Base-by-base conservation (phyloP, 73 alveolate genomes). In the Paramecium octaurelia region DNA sequence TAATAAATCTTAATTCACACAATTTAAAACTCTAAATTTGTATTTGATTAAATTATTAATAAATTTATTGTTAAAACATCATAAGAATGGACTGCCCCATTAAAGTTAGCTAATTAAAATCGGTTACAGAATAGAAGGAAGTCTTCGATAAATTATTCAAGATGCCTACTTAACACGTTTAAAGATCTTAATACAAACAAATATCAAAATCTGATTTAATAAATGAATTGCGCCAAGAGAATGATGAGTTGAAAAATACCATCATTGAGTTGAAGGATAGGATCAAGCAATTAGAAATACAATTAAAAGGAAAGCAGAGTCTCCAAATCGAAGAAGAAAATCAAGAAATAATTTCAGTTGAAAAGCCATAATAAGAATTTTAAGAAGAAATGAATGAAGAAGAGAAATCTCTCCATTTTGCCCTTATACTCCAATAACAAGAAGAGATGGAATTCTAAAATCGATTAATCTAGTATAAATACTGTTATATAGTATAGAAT, bases 211-310 rank as follows among this genome's bases (percentile, higher is more conserved):
- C 23, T 31, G 87, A 73, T 73, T 36, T 73, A 73, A 73, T 36
- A 12, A 14, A 73, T 36, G 87, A 73, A 73, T 73, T 73, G 87
- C 87, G 87, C 64, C 59, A 36, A 73, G 87, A 73, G 87, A 73
- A 73, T 38, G n/a, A 23, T 35, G 59, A 36, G 27, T 38, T 73
- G n/a, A 73, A 73, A 35, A 38, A 31, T 23, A 31, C n/a, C 1
- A 43, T 73, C 2, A 40, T 1, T 16, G 31, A 36, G 12, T 43
- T 73, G 10, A 36, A 73, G 10, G 20, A 36, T 20, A 73, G 35
- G 21, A 36, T 73, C 3, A 10, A 6, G 2, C 40, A 34, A 9
- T 38, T 73, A 12, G 87, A 73, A 73, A 16, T 3, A 36, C 11
- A 40, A 18, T 14, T 54, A 54, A 54, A 54, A 36, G 59, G 21